Evolutionary conservation across 2,329 filamentous ascomycete species (phyloP), one percentile per base, ranked within the genome.

Genomic region (Ceratocystis smalleyi): DNA sequence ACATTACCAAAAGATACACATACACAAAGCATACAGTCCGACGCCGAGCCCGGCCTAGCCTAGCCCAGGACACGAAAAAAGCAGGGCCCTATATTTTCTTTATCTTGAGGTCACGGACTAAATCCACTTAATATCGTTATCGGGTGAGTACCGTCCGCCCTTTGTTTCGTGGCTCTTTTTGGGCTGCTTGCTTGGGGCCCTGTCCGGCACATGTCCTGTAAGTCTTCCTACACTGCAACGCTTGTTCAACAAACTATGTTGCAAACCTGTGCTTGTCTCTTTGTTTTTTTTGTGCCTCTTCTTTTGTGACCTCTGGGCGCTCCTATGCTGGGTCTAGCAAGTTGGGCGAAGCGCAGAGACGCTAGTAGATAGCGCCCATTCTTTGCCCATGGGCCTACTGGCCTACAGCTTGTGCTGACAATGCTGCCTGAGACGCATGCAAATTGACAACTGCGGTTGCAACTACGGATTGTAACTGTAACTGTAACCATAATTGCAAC

Each of bases 71-170:
- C 51, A 27, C 47, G n/a, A 49, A 40, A 49, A 30, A 57, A n/a
- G 54, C 54, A 57, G 54, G 54, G 30, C 15, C 54, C 54, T 57
- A 8, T 49, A n/a, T 35, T 27, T 57, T 57, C 54, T 57, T 57
- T 57, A 57, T 57, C 54, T 32, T 15, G 54, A 57, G 7, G 27
- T 30, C 7, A 24, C 24, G 35, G 35, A 40, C 35, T 40, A 15
- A 40, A 51, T 51, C 47, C 47, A 51, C 47, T 51, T 51, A 51
- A 51, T 51, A 51, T 51, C 47, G 47, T 51, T 51, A 51, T 51
- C 22, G 47, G 47, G 47, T 24, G 47, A 27, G 15, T 27, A 22
- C 24, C 47, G 22, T 51, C 47, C 47, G 47, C 47, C 22, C 47
- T 51, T 51, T 51, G 47, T 51, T 51, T 51, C 35, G 54, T 57